These are phyloP conservation scores for Penicillium sp. DNA, from an alignment of 2,329 filamentous ascomycete genomes.

Conservation along the genomic window DNA sequence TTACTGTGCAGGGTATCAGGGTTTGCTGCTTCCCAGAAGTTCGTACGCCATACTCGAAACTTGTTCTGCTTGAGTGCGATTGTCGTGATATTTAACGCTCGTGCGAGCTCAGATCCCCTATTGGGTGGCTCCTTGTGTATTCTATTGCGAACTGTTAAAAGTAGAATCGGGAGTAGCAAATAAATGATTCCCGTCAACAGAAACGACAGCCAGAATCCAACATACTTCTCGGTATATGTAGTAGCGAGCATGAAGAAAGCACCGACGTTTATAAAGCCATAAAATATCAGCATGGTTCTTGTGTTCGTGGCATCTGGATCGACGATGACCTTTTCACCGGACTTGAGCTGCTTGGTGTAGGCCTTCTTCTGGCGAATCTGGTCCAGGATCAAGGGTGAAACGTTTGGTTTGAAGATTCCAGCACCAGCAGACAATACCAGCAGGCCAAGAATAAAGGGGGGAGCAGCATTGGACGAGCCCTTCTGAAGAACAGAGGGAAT, in stretches of 20 bases:
- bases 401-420: constrained; percentile 37
- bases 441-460: constrained; percentile 39
- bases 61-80: too few relatives aligned
- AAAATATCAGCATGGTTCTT: constrained; percentile 36
- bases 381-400: not conserved
- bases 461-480: constrained; percentile 29
- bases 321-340: constrained; percentile 46
- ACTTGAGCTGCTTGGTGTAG: constrained; percentile 43
- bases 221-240: constrained; percentile 37
- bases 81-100: too few relatives aligned
- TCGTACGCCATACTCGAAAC: too few relatives aligned
- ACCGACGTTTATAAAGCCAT: constrained; percentile 31
- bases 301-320: constrained; percentile 46
- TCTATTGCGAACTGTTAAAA: constrained; percentile 32
- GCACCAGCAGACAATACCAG: constrained; percentile 39
- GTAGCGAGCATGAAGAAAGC: constrained; percentile 33
- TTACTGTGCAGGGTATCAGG: constrained; percentile 27
- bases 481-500: constrained; percentile 40
- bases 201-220: constrained; percentile 19
- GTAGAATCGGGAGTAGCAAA: constrained; percentile 35
- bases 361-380: constrained; percentile 33
- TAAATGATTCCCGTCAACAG: constrained; percentile 29
- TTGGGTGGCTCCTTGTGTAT: constrained; percentile 29
- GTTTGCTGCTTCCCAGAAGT: constrained; percentile 29
- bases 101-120: constrained; percentile 30